Evolutionary conservation across 2,329 filamentous ascomycete species (phyloP), one percentile per base, ranked within the genome.

Genomic region (Aplosporella prunicola): DNA sequence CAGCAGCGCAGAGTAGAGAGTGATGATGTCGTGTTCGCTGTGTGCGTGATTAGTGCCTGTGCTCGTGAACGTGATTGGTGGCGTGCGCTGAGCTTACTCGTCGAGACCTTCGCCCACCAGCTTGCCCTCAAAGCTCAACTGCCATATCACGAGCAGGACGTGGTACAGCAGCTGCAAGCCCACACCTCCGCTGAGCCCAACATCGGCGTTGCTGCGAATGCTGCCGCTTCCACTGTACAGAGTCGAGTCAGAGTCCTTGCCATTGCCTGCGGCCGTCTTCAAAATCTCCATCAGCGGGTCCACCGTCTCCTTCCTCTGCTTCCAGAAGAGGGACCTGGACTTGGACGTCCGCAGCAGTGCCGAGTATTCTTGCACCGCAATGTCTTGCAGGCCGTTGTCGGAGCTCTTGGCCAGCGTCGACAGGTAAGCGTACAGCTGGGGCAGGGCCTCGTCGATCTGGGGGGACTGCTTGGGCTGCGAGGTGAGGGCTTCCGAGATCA

Each of bases 101-200:
- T 96, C 84, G 41, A 98, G 69, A 27, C 89, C 87, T 42, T 81
- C 79, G 9, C 86, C 85, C 32, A 82, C 69, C 9, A 76, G 58
- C 41, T 67, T 61, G 20, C 71, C 76, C 57, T 96, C 91, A 48
- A 98, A 98, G 55, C 87, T 94, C 48, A 98, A 70, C 67, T 96
- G 88, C 91, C 91, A 98, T 41, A 98, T 67, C 9, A 93, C 88
- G 34, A 98, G 71, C 15, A 98, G 72, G 11, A 95, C 83, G 53
- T 95, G 86, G 58, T 98, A 98, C 26, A 98, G 72, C 26, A 96
- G 73, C 60, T 98, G 91, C 26, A 98, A 68, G 2, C 87, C 86
- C 42, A 98, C 85, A 7, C 87, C 87, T 32, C 87, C 86, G 41
- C 66, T 62, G 29, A 79, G 62, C 26, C 71, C 67, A 35, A 65